Evolutionary conservation across 2,329 filamentous ascomycete genomes (phyloP).

Genomic region (Penicillium janthinellum): DNA sequence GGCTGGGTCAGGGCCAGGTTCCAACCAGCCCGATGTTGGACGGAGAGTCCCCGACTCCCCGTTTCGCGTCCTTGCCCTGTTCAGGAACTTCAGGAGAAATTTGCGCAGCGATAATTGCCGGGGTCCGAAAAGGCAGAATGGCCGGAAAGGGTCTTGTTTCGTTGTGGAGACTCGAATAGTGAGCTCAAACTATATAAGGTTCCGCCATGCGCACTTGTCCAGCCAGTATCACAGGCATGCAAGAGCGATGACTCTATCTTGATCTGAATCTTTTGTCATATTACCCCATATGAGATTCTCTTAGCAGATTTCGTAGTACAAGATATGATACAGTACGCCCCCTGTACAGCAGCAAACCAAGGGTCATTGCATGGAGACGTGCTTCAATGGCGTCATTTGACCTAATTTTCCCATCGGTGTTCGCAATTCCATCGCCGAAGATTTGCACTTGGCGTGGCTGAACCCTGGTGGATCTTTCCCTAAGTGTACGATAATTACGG

Average conservation of each 20-base stretch:
- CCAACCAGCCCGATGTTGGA: conserved; percentile 6
- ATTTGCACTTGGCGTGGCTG: conserved; percentile 6
- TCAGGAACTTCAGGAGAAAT: neutral
- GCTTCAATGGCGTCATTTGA: conserved; percentile 19
- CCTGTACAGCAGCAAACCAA: neutral
- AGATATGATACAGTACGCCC: neutral
- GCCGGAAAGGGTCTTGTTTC: neutral
- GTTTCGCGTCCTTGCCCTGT: neutral
- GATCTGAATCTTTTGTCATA: neutral
- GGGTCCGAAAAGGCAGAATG: too few species aligned
- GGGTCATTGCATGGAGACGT: conserved; percentile 12
- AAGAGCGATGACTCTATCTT: too few species aligned
- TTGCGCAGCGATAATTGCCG: too few species aligned
- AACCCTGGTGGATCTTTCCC: conserved; percentile 3
- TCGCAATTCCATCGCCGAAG: conserved; percentile 10
- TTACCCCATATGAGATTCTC: neutral
- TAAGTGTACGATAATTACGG: neutral
- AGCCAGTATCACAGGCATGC: too few species aligned
- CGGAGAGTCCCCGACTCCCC: neutral
- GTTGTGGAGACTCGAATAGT: neutral
- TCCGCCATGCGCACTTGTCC: neutral
- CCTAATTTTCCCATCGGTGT: neutral
- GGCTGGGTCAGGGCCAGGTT: neutral
- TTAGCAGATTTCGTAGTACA: neutral
- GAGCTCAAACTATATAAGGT: neutral